A percentile compares a stretch with the other conserved stretches of the same genome.
These are phyloP conservation scores for Curvularia sp. DNA, from an alignment of 2,329 filamentous ascomycete species.

Conservation along the genomic window DNA sequence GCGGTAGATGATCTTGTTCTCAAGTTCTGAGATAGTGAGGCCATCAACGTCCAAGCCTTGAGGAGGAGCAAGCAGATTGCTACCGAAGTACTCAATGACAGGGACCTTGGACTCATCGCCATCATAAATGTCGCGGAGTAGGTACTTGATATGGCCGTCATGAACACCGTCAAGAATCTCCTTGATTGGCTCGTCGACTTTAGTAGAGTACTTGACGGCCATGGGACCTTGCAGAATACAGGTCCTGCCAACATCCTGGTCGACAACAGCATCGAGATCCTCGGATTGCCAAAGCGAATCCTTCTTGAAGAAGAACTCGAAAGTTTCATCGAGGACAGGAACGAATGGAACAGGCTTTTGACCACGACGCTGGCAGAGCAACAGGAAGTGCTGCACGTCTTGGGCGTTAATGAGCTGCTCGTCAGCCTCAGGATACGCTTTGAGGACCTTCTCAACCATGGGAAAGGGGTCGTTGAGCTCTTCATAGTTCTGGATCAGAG, in stretches of 20 bases:
- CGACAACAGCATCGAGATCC: conserved; percentile 93
- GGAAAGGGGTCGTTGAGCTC: conserved; percentile 85
- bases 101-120: conserved; percentile 78
- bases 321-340: conserved; percentile 92
- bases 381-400: conserved; percentile 95
- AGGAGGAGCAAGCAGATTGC: conserved; percentile 76
- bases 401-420: conserved; percentile 96
- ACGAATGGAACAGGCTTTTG: conserved; percentile 99
- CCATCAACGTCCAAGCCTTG: conserved; percentile 78
- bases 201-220: conserved; percentile 86
- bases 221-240: conserved; percentile 96
- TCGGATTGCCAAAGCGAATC: conserved; percentile 99
- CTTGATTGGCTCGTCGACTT: conserved; percentile 92
- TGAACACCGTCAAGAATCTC: conserved; percentile 93
- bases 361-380: conserved; percentile 86
- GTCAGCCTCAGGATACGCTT: conserved; percentile 84
- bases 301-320: conserved; percentile 99
- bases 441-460: conserved; percentile 78
- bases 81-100: conserved; percentile 92
- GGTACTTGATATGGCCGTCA: conserved; percentile 79
- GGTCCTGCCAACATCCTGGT: conserved; percentile 92
- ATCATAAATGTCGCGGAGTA: conserved; percentile 81
- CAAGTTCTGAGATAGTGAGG: conserved; percentile 80
- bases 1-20: conserved; percentile 82
- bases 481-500: conserved; percentile 85